phyloP scores from a whole-genome alignment of 768 basidiomycete genomes.

The Kwoniella botswanensis region DNA sequence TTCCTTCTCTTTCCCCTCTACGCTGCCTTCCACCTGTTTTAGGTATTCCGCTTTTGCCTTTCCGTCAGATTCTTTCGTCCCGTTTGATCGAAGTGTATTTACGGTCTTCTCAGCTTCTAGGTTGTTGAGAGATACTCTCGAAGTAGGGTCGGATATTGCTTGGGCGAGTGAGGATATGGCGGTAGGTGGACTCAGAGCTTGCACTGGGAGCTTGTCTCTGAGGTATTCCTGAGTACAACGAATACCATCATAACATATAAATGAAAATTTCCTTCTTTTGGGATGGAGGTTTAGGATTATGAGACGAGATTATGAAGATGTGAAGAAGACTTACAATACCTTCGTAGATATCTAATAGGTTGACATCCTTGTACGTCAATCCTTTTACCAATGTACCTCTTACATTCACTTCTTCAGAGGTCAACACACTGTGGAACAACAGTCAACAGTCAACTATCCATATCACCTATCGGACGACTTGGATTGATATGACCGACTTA shows the following conservation, averaged over 20 bases:
- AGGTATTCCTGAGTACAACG: conserved; percentile 69
- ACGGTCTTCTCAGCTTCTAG: conserved; percentile 57
- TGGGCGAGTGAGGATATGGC: conserved; percentile 19
- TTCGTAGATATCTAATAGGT: conserved; percentile 79
- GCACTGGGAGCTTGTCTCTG: conserved; percentile 64
- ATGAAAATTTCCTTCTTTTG: neutral
- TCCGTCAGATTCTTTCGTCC: neutral
- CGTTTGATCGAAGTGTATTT: neutral
- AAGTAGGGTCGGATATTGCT: conserved; percentile 25
- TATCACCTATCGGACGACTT: too few relatives aligned
- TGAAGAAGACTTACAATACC: conserved; percentile 62
- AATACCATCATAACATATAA: neutral
- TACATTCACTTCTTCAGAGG: conserved; percentile 69
- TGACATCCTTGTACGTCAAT: conserved; percentile 69
- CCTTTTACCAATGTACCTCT: conserved; percentile 80
- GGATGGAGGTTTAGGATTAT: neutral
- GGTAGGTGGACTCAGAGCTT: conserved; percentile 63
- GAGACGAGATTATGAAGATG: neutral
- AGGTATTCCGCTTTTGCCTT: conserved; percentile 9
- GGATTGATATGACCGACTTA: conserved; percentile 8
- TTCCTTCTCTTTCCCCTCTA: conserved; percentile 13
- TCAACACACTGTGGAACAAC: conserved; percentile 1
- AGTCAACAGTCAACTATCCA: neutral
- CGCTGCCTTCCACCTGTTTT: neutral
- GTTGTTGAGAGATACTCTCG: conserved; percentile 53